Conservation (phyloP, 129 eudicot genomes). For the Artemisia annua region DNA sequence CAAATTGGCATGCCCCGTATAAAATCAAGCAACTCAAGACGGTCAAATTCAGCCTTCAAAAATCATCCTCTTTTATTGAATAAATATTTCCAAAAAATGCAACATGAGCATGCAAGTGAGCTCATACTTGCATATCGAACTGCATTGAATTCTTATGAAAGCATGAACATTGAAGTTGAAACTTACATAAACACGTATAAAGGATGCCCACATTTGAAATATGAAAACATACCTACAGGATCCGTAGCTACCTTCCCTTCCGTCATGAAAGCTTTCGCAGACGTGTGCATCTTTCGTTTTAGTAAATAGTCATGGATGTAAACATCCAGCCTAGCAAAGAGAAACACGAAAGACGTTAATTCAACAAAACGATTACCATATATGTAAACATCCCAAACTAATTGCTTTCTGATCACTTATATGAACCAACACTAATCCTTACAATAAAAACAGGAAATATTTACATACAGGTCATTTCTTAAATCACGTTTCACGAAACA, state of each 20-base stretch:
- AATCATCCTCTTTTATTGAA: background rate
- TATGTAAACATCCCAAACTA: no score
- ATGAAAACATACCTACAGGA: constrained; percentile 75
- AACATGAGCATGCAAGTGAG: background rate
- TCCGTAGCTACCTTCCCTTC: constrained; percentile 99
- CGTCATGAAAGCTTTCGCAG: constrained; percentile 99
- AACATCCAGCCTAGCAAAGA: constrained; percentile 81
- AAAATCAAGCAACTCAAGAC: background rate
- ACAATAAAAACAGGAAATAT: no score
- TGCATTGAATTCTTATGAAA: background rate
- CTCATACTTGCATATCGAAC: background rate
- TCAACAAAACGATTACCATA: background rate
- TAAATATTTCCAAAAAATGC: background rate
- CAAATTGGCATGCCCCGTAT: no score
- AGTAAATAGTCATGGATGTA: constrained; percentile 92
- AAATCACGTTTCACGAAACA: background rate
- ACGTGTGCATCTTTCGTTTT: constrained; percentile 83
- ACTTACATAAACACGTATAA: background rate
- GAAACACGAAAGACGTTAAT: constrained; percentile 1
- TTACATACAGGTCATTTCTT: no score
- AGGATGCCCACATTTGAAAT: background rate
- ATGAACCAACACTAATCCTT: no score
- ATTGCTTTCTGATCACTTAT: no score
- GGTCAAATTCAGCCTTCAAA: background rate
- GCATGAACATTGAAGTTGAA: background rate